Conservation (phyloP, 192 early-diverging fungal genomes). For the Coemansia sp. region DNA sequence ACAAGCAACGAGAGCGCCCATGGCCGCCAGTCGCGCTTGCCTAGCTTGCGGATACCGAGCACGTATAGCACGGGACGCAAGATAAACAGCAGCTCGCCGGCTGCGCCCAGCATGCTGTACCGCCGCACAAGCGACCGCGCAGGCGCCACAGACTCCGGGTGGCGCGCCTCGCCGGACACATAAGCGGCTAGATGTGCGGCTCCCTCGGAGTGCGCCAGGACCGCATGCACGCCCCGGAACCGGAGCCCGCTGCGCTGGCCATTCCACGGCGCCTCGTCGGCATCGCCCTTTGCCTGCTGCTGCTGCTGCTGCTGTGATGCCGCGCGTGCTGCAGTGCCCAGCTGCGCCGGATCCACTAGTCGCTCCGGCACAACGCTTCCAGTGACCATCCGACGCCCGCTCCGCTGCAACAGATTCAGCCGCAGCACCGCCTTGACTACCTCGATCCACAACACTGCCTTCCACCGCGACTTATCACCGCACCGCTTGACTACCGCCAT, state of each 20-base stretch:
- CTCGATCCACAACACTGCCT: conserved; percentile 64
- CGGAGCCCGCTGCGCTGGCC: conserved; percentile 56
- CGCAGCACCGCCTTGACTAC: conserved; percentile 60
- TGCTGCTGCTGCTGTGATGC: neutral
- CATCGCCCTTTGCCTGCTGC: neutral
- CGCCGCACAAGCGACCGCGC: conserved; percentile 69
- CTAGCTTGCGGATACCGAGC: conserved; percentile 71
- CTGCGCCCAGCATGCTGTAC: conserved; percentile 54
- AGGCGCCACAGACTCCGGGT: conserved; percentile 64
- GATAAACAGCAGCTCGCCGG: conserved; percentile 80
- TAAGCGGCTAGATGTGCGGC: conserved; percentile 28
- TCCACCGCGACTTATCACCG: conserved; percentile 62
- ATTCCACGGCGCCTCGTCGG: conserved; percentile 37
- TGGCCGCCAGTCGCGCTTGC: conserved; percentile 74
- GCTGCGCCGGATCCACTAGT: conserved; percentile 44
- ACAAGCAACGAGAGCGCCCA: conserved; percentile 78
- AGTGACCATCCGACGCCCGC: conserved; percentile 45
- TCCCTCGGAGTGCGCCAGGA: conserved; percentile 39
- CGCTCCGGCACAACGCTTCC: conserved; percentile 45
- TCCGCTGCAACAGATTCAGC: conserved; percentile 33
- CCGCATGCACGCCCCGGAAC: conserved; percentile 46
- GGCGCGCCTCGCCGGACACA: conserved; percentile 31
- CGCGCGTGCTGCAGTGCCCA: conserved; percentile 15
- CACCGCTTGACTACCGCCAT: conserved; percentile 72
- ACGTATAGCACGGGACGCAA: conserved; percentile 86